Evolutionary conservation across 2,329 filamentous ascomycete species (phyloP).

Genomic region (Plenodomus tracheiphilus): DNA sequence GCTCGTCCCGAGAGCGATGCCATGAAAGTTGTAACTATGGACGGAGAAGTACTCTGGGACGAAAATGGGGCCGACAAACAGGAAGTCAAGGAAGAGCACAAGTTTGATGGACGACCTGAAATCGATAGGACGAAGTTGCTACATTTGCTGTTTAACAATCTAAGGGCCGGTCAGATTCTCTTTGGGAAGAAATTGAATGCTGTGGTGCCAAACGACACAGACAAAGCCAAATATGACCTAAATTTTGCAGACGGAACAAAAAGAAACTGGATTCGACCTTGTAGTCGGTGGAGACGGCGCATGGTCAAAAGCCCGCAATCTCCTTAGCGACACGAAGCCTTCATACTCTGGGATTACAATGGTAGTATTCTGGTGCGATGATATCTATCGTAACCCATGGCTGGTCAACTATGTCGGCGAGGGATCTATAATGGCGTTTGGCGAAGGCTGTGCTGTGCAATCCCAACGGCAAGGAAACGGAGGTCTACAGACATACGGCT

Average conservation of each 20-base stretch:
- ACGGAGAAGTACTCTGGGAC: constrained; percentile 35
- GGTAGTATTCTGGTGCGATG: constrained; percentile 50
- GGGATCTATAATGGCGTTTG: constrained; percentile 37
- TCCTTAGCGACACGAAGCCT: constrained; percentile 45
- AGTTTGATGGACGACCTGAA: constrained; percentile 44
- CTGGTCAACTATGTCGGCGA: constrained; percentile 52
- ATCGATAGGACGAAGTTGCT: constrained; percentile 53
- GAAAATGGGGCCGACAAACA: constrained; percentile 39
- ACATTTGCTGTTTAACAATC: constrained; percentile 49
- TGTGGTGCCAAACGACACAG: constrained; percentile 12
- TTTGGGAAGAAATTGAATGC: constrained; percentile 40
- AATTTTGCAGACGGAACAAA: constrained; percentile 1
- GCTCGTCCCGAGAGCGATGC: constrained; percentile 59
- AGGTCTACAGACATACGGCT: constrained; percentile 48
- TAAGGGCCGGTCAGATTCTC: constrained; percentile 45
- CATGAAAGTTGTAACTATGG: constrained; percentile 50
- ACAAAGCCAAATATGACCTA: background rate
- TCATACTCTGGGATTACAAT: constrained; percentile 52
- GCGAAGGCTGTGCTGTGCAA: constrained; percentile 45
- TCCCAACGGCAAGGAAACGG: constrained; percentile 56
- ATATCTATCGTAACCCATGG: constrained; percentile 48
- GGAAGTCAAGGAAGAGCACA: constrained; percentile 41
- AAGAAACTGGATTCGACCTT: constrained; percentile 46
- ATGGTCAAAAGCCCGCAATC: constrained; percentile 46
- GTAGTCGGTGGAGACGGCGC: constrained; percentile 56